These are phyloP conservation scores for Calcarisporium arbuscula DNA, from an alignment of 2,329 filamentous ascomycete genomes.

Conservation along the genomic window DNA sequence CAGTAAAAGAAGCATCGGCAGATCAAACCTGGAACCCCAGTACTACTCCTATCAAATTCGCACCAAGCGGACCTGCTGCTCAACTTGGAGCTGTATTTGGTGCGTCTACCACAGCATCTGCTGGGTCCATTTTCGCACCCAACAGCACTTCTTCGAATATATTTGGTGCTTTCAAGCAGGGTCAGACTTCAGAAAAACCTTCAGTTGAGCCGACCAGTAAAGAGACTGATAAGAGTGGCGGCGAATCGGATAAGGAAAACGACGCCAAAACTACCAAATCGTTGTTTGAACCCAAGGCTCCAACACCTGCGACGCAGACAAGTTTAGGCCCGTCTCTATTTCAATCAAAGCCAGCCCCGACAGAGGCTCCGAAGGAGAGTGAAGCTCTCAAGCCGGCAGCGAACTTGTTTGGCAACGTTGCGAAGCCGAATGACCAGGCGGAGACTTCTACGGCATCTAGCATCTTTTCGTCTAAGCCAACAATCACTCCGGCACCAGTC, in stretches of 20 bases:
- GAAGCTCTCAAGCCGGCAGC: conserved; percentile 19
- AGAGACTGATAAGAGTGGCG: conserved; percentile 25
- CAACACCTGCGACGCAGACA: conserved; percentile 19
- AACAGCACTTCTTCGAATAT: conserved; percentile 29
- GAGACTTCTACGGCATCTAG: conserved; percentile 21
- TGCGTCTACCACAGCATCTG: conserved; percentile 18
- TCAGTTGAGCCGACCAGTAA: conserved; percentile 17
- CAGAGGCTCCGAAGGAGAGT: conserved; percentile 20
- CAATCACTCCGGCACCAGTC: conserved; percentile 23
- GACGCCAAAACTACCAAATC: conserved; percentile 28
- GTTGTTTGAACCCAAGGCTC: conserved; percentile 20
- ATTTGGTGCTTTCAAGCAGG: conserved; percentile 29
- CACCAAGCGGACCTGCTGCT: conserved; percentile 23
- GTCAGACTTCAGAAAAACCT: conserved; percentile 20
- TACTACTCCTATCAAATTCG: conserved; percentile 51
- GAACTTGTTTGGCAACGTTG: conserved; percentile 17
- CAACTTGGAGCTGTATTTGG: conserved; percentile 27
- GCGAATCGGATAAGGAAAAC: conserved; percentile 40
- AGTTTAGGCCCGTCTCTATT: conserved; percentile 25
- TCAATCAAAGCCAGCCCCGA: conserved; percentile 21
- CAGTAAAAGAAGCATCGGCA: conserved; percentile 21
- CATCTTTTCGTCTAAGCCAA: conserved; percentile 31
- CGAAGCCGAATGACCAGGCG: conserved; percentile 18
- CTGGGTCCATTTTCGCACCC: conserved; percentile 28
- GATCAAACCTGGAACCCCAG: conserved; percentile 38